Conservation (phyloP, 306 rosid species). For the Mucuna pruriens region DNA sequence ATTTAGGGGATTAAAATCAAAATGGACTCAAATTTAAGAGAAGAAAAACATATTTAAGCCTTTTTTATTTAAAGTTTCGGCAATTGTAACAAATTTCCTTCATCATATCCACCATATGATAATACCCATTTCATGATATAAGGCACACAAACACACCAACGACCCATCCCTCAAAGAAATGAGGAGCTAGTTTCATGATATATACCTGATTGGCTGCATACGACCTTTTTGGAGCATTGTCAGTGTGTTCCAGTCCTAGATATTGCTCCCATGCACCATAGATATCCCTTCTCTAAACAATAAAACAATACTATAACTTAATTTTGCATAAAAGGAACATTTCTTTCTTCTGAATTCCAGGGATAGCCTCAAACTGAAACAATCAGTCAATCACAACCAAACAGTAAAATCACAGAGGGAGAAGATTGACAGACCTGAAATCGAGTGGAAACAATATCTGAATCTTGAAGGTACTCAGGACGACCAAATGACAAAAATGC, state of each 20-base stretch:
- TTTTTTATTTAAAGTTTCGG: background rate
- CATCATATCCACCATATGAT: background rate
- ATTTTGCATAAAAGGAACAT: background rate
- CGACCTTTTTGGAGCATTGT: conserved; percentile 75
- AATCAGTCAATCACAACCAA: conserved; percentile 7
- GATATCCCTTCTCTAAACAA: conserved; percentile 75
- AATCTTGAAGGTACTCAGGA: conserved; percentile 91
- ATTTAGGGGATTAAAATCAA: no score
- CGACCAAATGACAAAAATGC: conserved; percentile 89
- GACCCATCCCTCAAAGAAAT: background rate
- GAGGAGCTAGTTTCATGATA: background rate
- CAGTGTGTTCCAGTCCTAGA: conserved; percentile 95
- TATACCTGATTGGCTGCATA: conserved; percentile 78
- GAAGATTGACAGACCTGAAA: conserved; percentile 70
- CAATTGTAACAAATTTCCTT: background rate
- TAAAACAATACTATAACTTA: conserved; percentile 16
- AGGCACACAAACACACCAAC: background rate
- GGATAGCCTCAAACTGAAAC: background rate
- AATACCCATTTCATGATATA: background rate
- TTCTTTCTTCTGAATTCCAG: background rate
- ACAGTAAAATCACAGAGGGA: background rate
- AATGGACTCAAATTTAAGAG: no score
- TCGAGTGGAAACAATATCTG: conserved; percentile 72
- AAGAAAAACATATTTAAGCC: no score
- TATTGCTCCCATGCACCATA: conserved; percentile 99